Evolutionary conservation across 805 yeast species (phyloP).

Genomic region (Saturnispora galanensis): DNA sequence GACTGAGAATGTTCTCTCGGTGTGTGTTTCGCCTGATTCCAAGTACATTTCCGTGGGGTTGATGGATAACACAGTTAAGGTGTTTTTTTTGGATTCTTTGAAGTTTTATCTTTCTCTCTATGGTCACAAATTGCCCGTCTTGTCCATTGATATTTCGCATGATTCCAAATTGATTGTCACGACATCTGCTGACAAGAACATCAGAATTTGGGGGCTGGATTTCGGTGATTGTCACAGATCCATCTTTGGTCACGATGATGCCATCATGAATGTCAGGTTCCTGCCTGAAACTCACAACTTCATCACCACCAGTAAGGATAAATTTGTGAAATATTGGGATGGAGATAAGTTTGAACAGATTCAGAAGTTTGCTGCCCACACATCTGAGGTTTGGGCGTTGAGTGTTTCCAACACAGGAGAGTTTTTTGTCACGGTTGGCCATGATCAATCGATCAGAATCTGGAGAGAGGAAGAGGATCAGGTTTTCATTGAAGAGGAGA

Average conservation of each 20-base stretch:
- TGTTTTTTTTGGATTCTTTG: constrained; percentile 76
- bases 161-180: constrained; percentile 86
- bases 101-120: constrained; percentile 83
- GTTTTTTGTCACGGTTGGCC: constrained; percentile 73
- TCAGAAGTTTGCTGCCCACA: constrained; percentile 80
- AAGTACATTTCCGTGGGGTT: constrained; percentile 74
- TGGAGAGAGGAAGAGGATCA: constrained; percentile 94
- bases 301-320: constrained; percentile 85
- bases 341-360: constrained; percentile 94
- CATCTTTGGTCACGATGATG: constrained; percentile 92
- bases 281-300: constrained; percentile 82
- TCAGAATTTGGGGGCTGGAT: constrained; percentile 97
- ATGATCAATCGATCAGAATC: constrained; percentile 86
- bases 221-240: constrained; percentile 99
- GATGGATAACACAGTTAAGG: constrained; percentile 91
- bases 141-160: constrained; percentile 80
- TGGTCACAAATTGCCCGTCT: constrained; percentile 94
- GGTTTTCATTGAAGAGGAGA: constrained; percentile 93
- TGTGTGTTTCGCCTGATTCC: constrained; percentile 71
- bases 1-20: constrained; percentile 73
- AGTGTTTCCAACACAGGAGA: constrained; percentile 67
- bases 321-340: constrained; percentile 91
- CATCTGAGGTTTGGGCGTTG: constrained; percentile 87
- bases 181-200: constrained; percentile 94
- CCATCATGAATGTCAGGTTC: constrained; percentile 81